phyloP scores from a whole-genome alignment of 2,329 filamentous ascomycete genomes.

The Pseudogymnoascus sp. region DNA sequence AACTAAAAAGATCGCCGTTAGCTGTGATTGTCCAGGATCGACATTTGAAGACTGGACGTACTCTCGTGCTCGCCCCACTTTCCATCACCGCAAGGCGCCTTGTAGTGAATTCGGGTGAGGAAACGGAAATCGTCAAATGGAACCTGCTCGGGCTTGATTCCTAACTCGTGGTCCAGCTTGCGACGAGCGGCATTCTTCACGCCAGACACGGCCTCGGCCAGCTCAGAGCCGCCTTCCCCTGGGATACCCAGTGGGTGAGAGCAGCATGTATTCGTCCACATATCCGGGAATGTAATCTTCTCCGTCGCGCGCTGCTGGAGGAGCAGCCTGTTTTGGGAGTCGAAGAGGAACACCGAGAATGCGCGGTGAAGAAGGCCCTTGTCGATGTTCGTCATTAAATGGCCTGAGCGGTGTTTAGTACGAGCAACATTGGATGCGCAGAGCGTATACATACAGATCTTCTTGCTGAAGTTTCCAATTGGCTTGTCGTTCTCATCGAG shows the following conservation, averaged over 20 bases:
- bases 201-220: slow-evolving; percentile 72
- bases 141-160: slow-evolving; percentile 82
- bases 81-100: slow-evolving; percentile 79
- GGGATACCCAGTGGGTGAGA: slow-evolving; percentile 91
- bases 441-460: slow-evolving; percentile 63
- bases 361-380: slow-evolving; percentile 92
- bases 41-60: slow-evolving; percentile 39
- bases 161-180: slow-evolving; percentile 90
- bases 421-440: background rate
- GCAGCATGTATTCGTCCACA: slow-evolving; percentile 99
- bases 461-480: slow-evolving; percentile 96
- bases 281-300: slow-evolving; percentile 98
- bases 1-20: slow-evolving; percentile 44
- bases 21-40: slow-evolving; percentile 3
- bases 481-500: slow-evolving; percentile 84
- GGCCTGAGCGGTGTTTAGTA: slow-evolving; percentile 49
- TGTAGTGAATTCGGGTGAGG: slow-evolving; percentile 95
- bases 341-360: slow-evolving; percentile 97
- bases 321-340: slow-evolving; percentile 83
- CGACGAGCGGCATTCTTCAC: slow-evolving; percentile 88
- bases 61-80: slow-evolving; percentile 99
- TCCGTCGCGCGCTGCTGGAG: slow-evolving; percentile 91
- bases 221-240: slow-evolving; percentile 76
- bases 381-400: slow-evolving; percentile 98
- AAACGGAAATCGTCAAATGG: slow-evolving; percentile 88